Evolutionary conservation across 2,329 filamentous ascomycete genomes (phyloP).

Genomic region (Arthrobotrys iridis): DNA sequence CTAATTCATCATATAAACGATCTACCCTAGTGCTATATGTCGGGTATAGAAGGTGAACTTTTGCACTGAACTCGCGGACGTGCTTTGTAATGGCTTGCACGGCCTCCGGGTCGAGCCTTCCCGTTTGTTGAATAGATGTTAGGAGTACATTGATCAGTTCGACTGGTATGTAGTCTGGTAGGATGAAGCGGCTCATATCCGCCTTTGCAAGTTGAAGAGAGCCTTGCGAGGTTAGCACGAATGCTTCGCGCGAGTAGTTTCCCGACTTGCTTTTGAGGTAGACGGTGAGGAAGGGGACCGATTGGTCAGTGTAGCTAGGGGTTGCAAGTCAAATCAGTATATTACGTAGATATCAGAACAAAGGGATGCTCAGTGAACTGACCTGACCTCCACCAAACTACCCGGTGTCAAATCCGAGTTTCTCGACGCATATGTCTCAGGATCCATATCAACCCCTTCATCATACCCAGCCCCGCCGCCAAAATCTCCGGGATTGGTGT

Average conservation of each 20-base stretch:
- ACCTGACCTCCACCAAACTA: conserved; percentile 38
- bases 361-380: not conserved
- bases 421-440: conserved; percentile 40
- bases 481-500: not conserved
- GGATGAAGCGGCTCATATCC: conserved; percentile 36
- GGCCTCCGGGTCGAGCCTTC: not conserved
- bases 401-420: conserved; percentile 20
- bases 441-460: conserved; percentile 28
- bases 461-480: not conserved
- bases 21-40: conserved; percentile 31
- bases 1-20: conserved; percentile 43
- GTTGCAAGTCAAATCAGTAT: not conserved
- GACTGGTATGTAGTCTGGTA: conserved; percentile 26
- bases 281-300: conserved; percentile 25
- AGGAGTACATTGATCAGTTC: conserved; percentile 21
- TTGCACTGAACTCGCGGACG: conserved; percentile 45
- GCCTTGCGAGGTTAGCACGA: conserved; percentile 25
- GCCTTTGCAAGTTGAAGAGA: conserved; percentile 19
- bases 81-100: conserved; percentile 41
- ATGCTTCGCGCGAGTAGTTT: conserved; percentile 46
- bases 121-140: conserved; percentile 10
- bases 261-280: conserved; percentile 43
- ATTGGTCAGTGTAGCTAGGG: conserved; percentile 12
- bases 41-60: conserved; percentile 45
- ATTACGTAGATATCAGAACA: not conserved